A percentile compares a stretch with the other conserved stretches of the same genome.
Evolutionary conservation across 2,329 filamentous ascomycete genomes (phyloP).

Genomic region (Diaporthe citri): DNA sequence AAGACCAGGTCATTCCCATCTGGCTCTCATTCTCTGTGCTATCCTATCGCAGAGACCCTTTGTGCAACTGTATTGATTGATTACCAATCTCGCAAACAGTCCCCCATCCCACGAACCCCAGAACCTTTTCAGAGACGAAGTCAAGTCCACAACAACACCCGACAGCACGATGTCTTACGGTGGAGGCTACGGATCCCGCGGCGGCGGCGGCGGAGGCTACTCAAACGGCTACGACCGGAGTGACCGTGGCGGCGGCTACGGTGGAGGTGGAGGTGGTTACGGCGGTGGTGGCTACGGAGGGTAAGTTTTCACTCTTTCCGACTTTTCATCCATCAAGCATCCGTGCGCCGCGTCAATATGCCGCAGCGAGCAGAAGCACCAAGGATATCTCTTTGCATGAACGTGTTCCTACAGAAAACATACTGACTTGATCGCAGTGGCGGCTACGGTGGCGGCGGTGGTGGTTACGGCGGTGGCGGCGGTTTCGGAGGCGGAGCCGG

Average conservation of each 20-base stretch:
- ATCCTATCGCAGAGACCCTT: constrained; percentile 29
- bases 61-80: constrained; percentile 33
- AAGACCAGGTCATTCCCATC: constrained; percentile 41
- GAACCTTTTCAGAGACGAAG: constrained; percentile 1
- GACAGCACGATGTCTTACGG: constrained; percentile 60
- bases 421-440: constrained; percentile 57
- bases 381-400: neutral
- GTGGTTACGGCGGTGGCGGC: constrained; percentile 52
- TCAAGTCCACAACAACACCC: constrained; percentile 21
- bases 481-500: constrained; percentile 75
- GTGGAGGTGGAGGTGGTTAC: constrained; percentile 63
- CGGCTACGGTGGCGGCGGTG: constrained; percentile 53
- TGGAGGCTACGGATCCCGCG: constrained; percentile 56
- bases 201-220: constrained; percentile 62
- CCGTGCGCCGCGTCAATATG: neutral
- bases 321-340: constrained; percentile 5
- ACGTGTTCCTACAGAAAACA: constrained; percentile 45
- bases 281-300: constrained; percentile 57
- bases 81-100: constrained; percentile 23
- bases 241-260: constrained; percentile 57
- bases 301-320: constrained; percentile 44
- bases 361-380: neutral
- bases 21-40: constrained; percentile 16
- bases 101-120: constrained; percentile 37
- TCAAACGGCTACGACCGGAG: constrained; percentile 58